Evolutionary conservation across 202 grass and related monocot genomes (phyloP).

Genomic region (Bolboschoenoplectus hybrid): DNA sequence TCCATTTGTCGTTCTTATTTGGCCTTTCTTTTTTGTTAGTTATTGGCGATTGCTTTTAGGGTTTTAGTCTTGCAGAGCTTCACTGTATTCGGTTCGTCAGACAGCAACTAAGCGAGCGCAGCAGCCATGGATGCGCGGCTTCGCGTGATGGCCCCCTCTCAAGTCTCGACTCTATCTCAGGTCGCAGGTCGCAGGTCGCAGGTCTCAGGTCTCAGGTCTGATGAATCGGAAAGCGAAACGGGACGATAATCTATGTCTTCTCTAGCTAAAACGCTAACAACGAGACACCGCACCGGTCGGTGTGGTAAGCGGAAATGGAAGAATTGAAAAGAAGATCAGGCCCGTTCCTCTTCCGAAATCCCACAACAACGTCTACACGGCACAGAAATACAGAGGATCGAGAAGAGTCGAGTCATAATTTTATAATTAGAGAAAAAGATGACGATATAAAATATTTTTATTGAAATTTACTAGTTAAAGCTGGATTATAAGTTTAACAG

Average conservation of each 20-base stretch:
- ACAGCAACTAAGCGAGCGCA: background rate
- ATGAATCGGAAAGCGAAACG: background rate
- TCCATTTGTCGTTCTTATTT: slow-evolving; percentile 50
- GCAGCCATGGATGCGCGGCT: background rate
- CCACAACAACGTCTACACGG: too few relatives aligned
- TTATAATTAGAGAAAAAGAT: too few relatives aligned
- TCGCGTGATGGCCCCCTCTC: background rate
- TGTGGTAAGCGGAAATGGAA: background rate
- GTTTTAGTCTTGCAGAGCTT: background rate
- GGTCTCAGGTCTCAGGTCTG: too few relatives aligned
- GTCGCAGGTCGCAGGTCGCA: too few relatives aligned
- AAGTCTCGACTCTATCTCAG: background rate
- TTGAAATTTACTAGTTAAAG: too few relatives aligned
- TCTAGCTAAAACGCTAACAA: background rate
- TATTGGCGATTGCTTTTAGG: slow-evolving; percentile 13
- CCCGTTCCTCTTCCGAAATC: too few relatives aligned
- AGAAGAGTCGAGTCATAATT: too few relatives aligned
- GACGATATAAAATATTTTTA: too few relatives aligned
- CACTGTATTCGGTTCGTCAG: background rate
- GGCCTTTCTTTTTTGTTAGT: background rate
- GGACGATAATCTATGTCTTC: background rate
- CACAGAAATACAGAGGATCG: too few relatives aligned
- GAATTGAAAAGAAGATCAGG: background rate
- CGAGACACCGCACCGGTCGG: background rate
- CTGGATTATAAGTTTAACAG: too few relatives aligned